Conservation (phyloP, 2,329 filamentous ascomycete species). For the Alternaria conjuncta region DNA sequence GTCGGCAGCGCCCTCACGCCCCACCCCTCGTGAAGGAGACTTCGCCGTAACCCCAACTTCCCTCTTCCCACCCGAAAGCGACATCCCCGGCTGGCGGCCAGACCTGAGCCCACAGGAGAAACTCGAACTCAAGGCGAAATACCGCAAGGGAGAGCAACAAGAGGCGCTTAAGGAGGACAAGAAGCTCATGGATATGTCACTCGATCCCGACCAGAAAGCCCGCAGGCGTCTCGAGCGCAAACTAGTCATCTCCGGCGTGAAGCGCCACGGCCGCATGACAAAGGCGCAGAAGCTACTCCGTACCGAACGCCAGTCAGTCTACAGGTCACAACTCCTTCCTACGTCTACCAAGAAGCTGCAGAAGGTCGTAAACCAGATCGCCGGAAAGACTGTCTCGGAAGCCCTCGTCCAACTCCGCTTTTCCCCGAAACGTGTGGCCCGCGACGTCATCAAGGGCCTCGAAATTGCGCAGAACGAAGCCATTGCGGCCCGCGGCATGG, state of each 20-base stretch:
- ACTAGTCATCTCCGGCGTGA: conserved; percentile 80
- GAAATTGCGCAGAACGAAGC: conserved; percentile 83
- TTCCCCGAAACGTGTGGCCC: conserved; percentile 89
- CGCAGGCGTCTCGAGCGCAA: conserved; percentile 81
- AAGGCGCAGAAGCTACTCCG: conserved; percentile 72
- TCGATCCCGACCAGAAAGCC: conserved; percentile 77
- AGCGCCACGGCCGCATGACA: conserved; percentile 69
- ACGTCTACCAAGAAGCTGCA: conserved; percentile 93
- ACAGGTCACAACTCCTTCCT: conserved; percentile 74
- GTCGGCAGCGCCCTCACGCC: conserved; percentile 3
- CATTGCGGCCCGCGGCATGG: conserved; percentile 83
- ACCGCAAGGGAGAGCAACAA: conserved; percentile 12
- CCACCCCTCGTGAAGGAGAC: conserved; percentile 22
- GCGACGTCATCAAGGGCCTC: conserved; percentile 79
- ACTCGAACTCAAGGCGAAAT: conserved; percentile 15
- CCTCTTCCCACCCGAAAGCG: conserved; percentile 33
- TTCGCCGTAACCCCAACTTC: conserved; percentile 24
- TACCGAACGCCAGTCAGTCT: conserved; percentile 64
- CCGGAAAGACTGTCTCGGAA: conserved; percentile 91
- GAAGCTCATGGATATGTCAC: conserved; percentile 61
- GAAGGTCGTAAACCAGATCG: conserved; percentile 84
- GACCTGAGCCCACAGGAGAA: conserved; percentile 25
- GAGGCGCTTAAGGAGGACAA: conserved; percentile 40
- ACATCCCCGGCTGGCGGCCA: conserved; percentile 33
- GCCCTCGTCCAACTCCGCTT: conserved; percentile 95